phyloP scores from a whole-genome alignment of 352 stramenopile genomes.

The Phytopythium montanum region DNA sequence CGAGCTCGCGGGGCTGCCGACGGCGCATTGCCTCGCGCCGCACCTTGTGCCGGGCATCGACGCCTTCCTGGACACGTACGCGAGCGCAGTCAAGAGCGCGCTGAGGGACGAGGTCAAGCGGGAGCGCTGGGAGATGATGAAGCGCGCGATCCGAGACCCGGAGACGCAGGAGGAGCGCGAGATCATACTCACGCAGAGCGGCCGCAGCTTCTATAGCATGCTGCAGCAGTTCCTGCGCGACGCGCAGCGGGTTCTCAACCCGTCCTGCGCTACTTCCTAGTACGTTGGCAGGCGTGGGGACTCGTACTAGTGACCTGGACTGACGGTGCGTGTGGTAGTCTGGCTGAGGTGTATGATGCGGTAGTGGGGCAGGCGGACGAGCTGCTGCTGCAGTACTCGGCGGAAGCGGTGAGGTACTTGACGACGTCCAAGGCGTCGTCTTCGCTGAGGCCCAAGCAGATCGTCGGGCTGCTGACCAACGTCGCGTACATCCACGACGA shows the following conservation, averaged over 20 bases:
- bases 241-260: constrained; percentile 71
- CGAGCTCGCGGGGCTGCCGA: constrained; percentile 71
- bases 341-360: constrained; percentile 55
- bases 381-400: constrained; percentile 55
- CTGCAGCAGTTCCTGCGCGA: constrained; percentile 81
- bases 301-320: not conserved
- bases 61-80: constrained; percentile 62
- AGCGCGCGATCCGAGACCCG: constrained; percentile 63
- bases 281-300: constrained; percentile 16
- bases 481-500: constrained; percentile 70
- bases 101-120: constrained; percentile 77
- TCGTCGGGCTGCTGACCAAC: constrained; percentile 68
- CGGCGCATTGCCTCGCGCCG: constrained; percentile 64
- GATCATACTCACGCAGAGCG: constrained; percentile 81
- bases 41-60: constrained; percentile 57
- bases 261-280: constrained; percentile 75
- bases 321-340: constrained; percentile 22
- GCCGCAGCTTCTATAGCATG: constrained; percentile 71
- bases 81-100: constrained; percentile 58
- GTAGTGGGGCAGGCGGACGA: constrained; percentile 58
- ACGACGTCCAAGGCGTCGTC: constrained; percentile 61
- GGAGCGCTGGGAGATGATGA: constrained; percentile 78
- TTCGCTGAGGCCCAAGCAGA: constrained; percentile 55
- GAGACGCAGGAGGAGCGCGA: constrained; percentile 64
- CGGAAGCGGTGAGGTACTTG: constrained; percentile 58